Base-by-base conservation (phyloP, 2,329 filamentous ascomycete genomes). In the Dothiorella sarmentorum region DNA sequence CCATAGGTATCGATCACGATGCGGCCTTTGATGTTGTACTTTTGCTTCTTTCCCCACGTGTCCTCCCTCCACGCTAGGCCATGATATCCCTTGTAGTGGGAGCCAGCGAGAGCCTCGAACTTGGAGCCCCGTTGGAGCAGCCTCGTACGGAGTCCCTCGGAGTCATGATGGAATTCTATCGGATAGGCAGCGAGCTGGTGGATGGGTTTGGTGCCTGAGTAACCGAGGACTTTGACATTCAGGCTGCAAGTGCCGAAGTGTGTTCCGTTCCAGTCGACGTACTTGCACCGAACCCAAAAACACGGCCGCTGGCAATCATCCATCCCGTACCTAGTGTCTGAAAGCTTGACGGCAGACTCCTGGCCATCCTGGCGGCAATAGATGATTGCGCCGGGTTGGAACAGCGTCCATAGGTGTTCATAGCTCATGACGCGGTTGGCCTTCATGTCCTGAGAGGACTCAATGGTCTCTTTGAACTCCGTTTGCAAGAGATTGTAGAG, bases 1-100 rank as follows among this genome's bases (percentile, higher is more conserved):
- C 78, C 80, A 31, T 79, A 75, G 0, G 75, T 75, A 61, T 83
- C 81, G 44, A 83, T 77, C 40, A 83, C 75, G 24, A 83, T 75
- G 18, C 79, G 73, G 29, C 78, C 77, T 59, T 78, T 78, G 60
- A 81, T 67, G 59, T 70, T 73, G 60, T 73, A 74, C 60, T 76
- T 76, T 61, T 76, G 72, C 60, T 68, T 71, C 15, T 63, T 64
- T 4, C 69, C 69, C 26, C 71, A 68, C 11, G 64, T 60, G 31
- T 64, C 63, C 53, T 63, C 65, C 24, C 66, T 67, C 74, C 73
- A 78, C 2, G 71, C 75, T 15, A 78, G 63, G 5, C 80, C 80
- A 26, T 77, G 72, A 62, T 83, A 83, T 1, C 74, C 71, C 56
- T 75, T 76, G 67, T 80, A 82, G 57, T 81, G 76, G 24, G 76